phyloP scores from a whole-genome alignment of 176 grass and related monocot genomes.

The Aegilops sharonensis region DNA sequence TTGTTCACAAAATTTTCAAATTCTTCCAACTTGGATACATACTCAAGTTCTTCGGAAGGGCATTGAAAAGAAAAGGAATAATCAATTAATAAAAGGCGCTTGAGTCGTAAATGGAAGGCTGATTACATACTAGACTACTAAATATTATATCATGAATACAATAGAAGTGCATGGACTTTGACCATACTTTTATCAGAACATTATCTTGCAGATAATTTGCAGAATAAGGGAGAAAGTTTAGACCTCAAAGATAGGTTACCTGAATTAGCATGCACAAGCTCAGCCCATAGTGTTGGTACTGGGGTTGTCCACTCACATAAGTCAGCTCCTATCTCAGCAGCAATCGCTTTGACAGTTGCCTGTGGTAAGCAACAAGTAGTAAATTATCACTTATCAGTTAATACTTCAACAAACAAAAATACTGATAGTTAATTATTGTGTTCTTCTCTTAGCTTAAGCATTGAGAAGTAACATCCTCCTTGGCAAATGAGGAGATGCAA shows the following conservation, averaged over 20 bases:
- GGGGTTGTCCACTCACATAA: conserved; percentile 91
- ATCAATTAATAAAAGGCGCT: conserved; percentile 18
- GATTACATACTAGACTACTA: conserved; percentile 8
- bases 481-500: neutral
- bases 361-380: conserved; percentile 37
- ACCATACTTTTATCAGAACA: neutral
- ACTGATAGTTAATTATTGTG: neutral
- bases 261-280: conserved; percentile 84
- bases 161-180: neutral
- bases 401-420: conserved; percentile 9
- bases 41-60: conserved; percentile 58
- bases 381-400: conserved; percentile 16
- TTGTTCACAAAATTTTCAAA: conserved; percentile 84
- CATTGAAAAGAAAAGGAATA: conserved; percentile 17
- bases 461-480: conserved; percentile 13
- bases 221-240: neutral
- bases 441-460: neutral
- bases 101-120: neutral
- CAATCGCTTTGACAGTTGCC: conserved; percentile 75
- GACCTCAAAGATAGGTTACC: conserved; percentile 37
- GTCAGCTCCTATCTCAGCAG: conserved; percentile 60
- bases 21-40: conserved; percentile 96
- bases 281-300: conserved; percentile 86
- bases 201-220: conserved; percentile 7
- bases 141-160: neutral